These are phyloP conservation scores for Casaregolazyma suthepensis DNA, from an alignment of 1,139 yeast species.

Conservation along the genomic window DNA sequence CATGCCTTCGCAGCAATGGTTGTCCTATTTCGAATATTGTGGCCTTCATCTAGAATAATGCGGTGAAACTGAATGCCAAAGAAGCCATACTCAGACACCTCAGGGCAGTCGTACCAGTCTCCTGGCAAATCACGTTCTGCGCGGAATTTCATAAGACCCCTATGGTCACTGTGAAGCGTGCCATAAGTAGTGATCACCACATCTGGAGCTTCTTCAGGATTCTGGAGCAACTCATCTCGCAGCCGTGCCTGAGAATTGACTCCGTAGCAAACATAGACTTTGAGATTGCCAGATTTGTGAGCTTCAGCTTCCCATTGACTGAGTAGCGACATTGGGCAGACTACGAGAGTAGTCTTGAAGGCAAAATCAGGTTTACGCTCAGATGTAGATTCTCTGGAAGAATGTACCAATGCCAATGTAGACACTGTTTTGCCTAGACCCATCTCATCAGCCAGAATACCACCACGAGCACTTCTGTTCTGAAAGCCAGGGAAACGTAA, in stretches of 20 bases:
- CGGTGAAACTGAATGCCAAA: constrained; percentile 73
- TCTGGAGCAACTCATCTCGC: constrained; percentile 36
- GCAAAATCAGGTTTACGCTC: constrained; percentile 43
- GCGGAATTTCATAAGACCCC: constrained; percentile 23
- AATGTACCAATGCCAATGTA: constrained; percentile 63
- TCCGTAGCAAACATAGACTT: constrained; percentile 62
- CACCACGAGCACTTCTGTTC: constrained; percentile 59
- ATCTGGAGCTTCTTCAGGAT: constrained; percentile 48
- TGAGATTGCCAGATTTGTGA: constrained; percentile 42
- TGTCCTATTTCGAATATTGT: constrained; percentile 72
- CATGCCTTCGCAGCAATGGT: constrained; percentile 81
- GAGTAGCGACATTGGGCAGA: constrained; percentile 86
- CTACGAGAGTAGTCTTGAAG: constrained; percentile 62
- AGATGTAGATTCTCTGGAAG: constrained; percentile 24
- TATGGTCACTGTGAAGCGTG: constrained; percentile 70
- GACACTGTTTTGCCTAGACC: constrained; percentile 93
- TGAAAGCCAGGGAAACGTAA: constrained; percentile 49
- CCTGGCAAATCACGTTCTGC: constrained; percentile 13
- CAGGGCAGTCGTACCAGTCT: constrained; percentile 18
- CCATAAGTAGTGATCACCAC: constrained; percentile 85
- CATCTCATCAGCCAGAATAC: constrained; percentile 96
- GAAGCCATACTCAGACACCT: constrained; percentile 41
- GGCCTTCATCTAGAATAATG: constrained; percentile 87
- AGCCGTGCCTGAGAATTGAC: constrained; percentile 41
- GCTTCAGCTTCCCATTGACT: constrained; percentile 88